Base-by-base conservation (phyloP, 1,284 basidiomycete species). In the Peniophora sp. region DNA sequence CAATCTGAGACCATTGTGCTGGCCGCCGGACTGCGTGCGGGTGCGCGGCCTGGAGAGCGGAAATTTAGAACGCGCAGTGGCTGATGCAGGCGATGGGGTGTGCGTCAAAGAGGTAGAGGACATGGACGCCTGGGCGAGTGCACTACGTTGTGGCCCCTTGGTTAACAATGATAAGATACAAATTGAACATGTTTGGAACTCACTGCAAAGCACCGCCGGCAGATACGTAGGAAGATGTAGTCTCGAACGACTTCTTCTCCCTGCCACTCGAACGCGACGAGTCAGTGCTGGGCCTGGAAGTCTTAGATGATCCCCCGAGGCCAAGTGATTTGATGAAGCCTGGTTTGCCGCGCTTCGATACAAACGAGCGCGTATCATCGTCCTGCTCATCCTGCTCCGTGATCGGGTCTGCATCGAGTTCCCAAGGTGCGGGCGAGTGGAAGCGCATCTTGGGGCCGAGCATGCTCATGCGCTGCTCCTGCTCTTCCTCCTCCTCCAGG, bases 391-490 rank as follows among this genome's bases (percentile, higher is more conserved):
- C 75, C 27, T 72, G 75, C 57, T 77, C 75, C 23, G 69, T 63
- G 5, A 73, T 54, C 16, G 66, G 46, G n/a, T 66, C 70, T 20
- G 71, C 75, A 48, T 79, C 83, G 47, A 76, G 68, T 66, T 90
- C 87, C 87, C 87, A 90, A 43, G 88, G 87, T 22, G 87, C 84
- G 24, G 75, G 81, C 53, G 85, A 84, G 65, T 89, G 85, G 61
- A 89, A 80, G 46, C 82, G 79, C 76, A 90, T 85, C 63, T 81
- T 87, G 24, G 87, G 87, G 16, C 88, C 88, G 41, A 85, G 78
- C 50, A 83, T 68, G 59, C 83, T 88, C 65, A 87, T 77, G 51
- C 81, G 73, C 53, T 71, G 56, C 51, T 73, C 65, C 50, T 65
- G 57, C 34, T 75, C 71, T 20, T 69, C 63, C 48, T 67, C 68